Base-by-base conservation (phyloP, 2,329 filamentous ascomycete species). In the Coniochaeta sp. region DNA sequence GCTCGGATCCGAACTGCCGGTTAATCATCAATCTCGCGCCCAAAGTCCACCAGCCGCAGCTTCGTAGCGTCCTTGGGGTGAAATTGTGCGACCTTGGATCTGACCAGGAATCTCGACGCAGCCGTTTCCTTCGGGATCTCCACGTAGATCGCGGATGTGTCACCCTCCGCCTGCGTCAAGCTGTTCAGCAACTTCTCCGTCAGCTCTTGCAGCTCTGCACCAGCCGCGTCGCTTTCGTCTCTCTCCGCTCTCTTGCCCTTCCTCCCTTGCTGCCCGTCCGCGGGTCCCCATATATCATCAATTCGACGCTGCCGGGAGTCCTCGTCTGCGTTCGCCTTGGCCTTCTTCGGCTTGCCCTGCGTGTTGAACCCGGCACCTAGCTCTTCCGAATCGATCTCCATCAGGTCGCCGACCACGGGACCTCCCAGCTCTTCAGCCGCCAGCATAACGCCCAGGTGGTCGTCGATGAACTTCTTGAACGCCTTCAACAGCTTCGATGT, bases 391-490 rank as follows among this genome's bases (percentile, higher is more conserved):
- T 83, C 69, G 20, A 87, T 61, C 65, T 87, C 82, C 62, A 86
- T 75, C 59, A 85, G 74, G 57, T 89, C 86, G 3, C 90, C 88
- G 1, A 91, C 88, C 10, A 91, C 85, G 0, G 90, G 89, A 0
- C 90, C 89, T 7, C 90, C 90, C 1, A 91, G 75, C 61, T 91
- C 87, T 69, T 95, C 90, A 1, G 88, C 87, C 6, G 89, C 89
- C 40, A 95, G 74, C 82, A 92, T 87, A 3, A 79, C 70, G 1
- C 87, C 86, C 1, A 95, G 75, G 38, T 82, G 78, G 40, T 81
- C 71, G 55, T 88, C 81, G 52, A 92, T 84, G 61, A 95, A 95
- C 14, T 71, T 71, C 56, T 85, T 80, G 51, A 95, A 75, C 0
- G 80, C 75, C 52, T 76, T 78, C 51, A 87, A 78, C 14, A 94